phyloP scores from a whole-genome alignment of 2,329 filamentous ascomycete species.

The Alternaria brassicae region DNA sequence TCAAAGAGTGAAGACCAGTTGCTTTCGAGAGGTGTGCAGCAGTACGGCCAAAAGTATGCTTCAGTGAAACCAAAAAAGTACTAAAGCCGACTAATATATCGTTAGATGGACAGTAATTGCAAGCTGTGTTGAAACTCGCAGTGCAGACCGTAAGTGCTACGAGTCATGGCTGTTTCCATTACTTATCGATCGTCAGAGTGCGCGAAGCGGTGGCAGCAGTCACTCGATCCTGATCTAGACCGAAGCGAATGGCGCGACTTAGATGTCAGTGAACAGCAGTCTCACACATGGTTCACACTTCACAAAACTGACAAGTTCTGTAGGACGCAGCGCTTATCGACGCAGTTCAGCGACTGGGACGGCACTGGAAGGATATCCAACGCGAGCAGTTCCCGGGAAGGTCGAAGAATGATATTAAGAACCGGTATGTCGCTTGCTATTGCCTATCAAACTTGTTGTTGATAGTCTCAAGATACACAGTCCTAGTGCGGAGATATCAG shows the following conservation, averaged over 20 bases:
- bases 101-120: conserved; percentile 55
- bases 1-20: conserved; percentile 46
- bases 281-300: background rate
- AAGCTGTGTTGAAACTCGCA: conserved; percentile 48
- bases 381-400: conserved; percentile 44
- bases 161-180: background rate
- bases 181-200: conserved; percentile 47
- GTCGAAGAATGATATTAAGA: conserved; percentile 52
- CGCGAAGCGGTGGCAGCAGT: conserved; percentile 57
- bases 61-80: background rate
- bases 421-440: conserved; percentile 35
- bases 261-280: conserved; percentile 37
- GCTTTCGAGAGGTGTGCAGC: conserved; percentile 45
- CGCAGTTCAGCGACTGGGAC: conserved; percentile 43
- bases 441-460: background rate
- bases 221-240: conserved; percentile 53
- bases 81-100: background rate
- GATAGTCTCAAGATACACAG: conserved; percentile 35
- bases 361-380: conserved; percentile 52
- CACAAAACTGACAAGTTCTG: background rate
- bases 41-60: conserved; percentile 47
- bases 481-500: conserved; percentile 41
- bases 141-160: conserved; percentile 50
- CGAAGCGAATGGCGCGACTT: conserved; percentile 49
- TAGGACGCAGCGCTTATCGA: conserved; percentile 43